Conservation (phyloP, 2,329 filamentous ascomycete species). For the Claviceps cyperi region DNA sequence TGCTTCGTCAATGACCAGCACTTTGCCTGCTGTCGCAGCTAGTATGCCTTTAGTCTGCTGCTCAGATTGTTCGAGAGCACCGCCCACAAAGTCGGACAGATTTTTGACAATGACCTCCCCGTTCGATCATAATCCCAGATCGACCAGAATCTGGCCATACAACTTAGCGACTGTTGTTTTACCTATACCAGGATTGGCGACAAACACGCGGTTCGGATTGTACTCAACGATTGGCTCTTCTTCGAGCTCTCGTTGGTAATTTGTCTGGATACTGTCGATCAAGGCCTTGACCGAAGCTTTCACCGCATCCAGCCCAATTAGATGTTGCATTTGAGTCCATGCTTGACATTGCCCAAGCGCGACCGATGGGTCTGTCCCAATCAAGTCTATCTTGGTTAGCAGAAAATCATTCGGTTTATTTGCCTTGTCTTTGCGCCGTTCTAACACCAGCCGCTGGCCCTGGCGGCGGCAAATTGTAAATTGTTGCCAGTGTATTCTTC, state of each 20-base stretch:
- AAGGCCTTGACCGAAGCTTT: conserved; percentile 46
- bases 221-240: conserved; percentile 46
- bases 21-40: conserved; percentile 51
- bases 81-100: conserved; percentile 58
- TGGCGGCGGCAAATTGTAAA: conserved; percentile 29
- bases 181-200: conserved; percentile 60
- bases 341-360: conserved; percentile 36
- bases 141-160: conserved; percentile 53
- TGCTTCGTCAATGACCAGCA: conserved; percentile 68
- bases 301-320: conserved; percentile 47
- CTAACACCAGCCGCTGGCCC: not conserved
- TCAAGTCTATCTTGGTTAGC: conserved; percentile 52
- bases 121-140: conserved; percentile 51
- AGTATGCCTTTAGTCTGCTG: conserved; percentile 59
- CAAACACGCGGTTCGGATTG: conserved; percentile 52
- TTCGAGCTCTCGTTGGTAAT: conserved; percentile 50
- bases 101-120: conserved; percentile 61
- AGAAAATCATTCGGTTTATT: conserved; percentile 38
- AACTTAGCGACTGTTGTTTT: conserved; percentile 65
- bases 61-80: conserved; percentile 50
- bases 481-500: conserved; percentile 42
- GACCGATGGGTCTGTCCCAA: conserved; percentile 50
- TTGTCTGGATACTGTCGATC: conserved; percentile 45
- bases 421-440: conserved; percentile 41
- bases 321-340: conserved; percentile 40